These are phyloP conservation scores for Gaultheria prostrata DNA, from an alignment of 148 eudicot genomes.

Conservation along the genomic window DNA sequence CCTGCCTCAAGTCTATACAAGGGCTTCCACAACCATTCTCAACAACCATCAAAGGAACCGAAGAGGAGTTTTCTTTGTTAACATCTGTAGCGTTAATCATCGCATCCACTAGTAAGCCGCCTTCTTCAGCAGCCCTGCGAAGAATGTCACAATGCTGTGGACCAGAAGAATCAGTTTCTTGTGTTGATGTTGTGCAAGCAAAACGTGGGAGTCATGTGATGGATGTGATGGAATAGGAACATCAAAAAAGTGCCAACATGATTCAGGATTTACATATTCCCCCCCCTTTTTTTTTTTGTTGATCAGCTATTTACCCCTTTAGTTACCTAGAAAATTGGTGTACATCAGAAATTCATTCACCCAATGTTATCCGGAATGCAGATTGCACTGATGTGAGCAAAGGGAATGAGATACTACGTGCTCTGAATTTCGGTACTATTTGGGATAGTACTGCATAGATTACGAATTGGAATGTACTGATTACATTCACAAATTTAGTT, in stretches of 20 bases:
- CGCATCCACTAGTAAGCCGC: conserved; percentile 92
- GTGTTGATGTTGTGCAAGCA: neutral
- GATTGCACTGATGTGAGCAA: neutral
- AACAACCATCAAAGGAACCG: conserved; percentile 90
- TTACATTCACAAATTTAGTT: neutral
- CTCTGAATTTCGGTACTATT: neutral
- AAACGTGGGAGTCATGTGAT: neutral
- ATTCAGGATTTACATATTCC: neutral
- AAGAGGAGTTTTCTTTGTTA: conserved; percentile 47
- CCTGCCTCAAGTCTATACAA: conserved; percentile 93
- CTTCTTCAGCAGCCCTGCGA: conserved; percentile 96
- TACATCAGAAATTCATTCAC: neutral
- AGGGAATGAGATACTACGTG: no score
- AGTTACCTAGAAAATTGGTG: neutral
- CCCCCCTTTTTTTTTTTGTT: no score
- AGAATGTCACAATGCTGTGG: conserved; percentile 90
- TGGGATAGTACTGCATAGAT: neutral
- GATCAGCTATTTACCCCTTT: neutral
- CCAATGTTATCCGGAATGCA: no score
- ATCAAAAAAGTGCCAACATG: neutral
- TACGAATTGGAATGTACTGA: neutral
- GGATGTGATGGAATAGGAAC: no score
- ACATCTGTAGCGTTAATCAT: conserved; percentile 70
- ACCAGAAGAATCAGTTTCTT: conserved; percentile 9
- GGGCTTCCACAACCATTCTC: conserved; percentile 99